Evolutionary conservation across 202 grass and related monocot species (phyloP), one percentile per base, ranked within the genome.

Genomic region (Tripidium arundinaceum): DNA sequence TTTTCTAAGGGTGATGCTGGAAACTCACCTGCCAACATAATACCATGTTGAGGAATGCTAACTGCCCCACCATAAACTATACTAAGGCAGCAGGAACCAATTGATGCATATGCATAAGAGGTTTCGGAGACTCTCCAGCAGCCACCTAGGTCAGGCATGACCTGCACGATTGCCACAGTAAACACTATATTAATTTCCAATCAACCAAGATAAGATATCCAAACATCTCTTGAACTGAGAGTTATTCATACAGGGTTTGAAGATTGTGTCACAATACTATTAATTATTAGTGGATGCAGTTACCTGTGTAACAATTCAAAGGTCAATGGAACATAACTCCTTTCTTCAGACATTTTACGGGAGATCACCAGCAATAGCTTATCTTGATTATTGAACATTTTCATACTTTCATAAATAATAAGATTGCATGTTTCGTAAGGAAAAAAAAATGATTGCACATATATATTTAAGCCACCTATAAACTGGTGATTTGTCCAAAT

Each of bases 1-100:
- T 18, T 80, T 76, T 58, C 21, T 57, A 43, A 57, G 64, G 60
- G 63, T 84, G 86, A 88, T 64, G 70, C 64, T 29, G 54, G 75
- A 57, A 77, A 85, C 77, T 89, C 77, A 85, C 82, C 87, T 72
- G 82, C 77, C 38, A 89, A 71, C 39, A 46, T 60, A 58, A 45
- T 27, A 61, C 11, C 54, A 61, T 69, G 65, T 70, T 39, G 81
- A 65, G 70, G 24, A 45, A 65, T 81, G 73, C 82, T 58, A 85
- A 88, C 82, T 77, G 58, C 86, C 71, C 64, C 86, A 77, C 77
- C 65, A 88, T 22, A 55, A 54, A 54, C 19, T 19, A 50, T 8
- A 80, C 31, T 26, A 14, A 55, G 62, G 62, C 52, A 70, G 54
- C 62, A 64, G 11, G 34, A 65, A 63, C 76, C 81, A 75, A 69